Evolutionary conservation across 169 alveolate species (phyloP).

Genomic region (Cryptosporidium ryanae): DNA sequence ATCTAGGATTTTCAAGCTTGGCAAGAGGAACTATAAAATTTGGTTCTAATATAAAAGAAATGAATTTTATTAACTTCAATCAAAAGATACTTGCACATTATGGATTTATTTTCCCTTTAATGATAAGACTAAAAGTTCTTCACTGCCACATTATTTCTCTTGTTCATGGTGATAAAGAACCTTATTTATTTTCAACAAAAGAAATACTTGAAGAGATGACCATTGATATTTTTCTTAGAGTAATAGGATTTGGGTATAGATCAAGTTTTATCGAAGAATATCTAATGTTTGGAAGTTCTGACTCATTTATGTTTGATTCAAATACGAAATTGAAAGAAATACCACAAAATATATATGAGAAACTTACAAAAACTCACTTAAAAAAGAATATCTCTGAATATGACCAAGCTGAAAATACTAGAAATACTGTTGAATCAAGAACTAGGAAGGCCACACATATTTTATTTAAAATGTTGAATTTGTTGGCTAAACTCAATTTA

Average conservation of each 20-base stretch:
- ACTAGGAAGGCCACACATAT: conserved; percentile 42
- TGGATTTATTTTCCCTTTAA: conserved; percentile 64
- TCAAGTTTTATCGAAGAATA: conserved; percentile 63
- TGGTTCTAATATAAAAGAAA: conserved; percentile 4
- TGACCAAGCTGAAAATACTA: not conserved
- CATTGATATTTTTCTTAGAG: conserved; percentile 45
- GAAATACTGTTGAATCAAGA: not conserved
- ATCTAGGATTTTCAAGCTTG: conserved; percentile 42
- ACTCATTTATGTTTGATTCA: not conserved
- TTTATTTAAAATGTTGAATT: conserved; percentile 2
- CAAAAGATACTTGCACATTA: conserved; percentile 73
- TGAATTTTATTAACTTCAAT: conserved; percentile 38
- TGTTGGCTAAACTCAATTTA: conserved; percentile 27
- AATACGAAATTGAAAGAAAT: conserved; percentile 31
- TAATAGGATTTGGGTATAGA: conserved; percentile 68
- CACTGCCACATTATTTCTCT: conserved; percentile 13
- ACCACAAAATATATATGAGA: conserved; percentile 45
- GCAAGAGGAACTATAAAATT: conserved; percentile 24
- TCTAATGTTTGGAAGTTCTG: conserved; percentile 15
- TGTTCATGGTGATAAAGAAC: not conserved
- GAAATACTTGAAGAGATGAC: conserved; percentile 65
- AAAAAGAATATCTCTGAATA: conserved; percentile 9
- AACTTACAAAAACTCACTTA: conserved; percentile 23
- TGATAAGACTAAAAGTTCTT: conserved; percentile 59
- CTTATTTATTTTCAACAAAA: conserved; percentile 15